phyloP scores from a whole-genome alignment of 495 filamentous ascomycete species.

The Thozetella sp. region DNA sequence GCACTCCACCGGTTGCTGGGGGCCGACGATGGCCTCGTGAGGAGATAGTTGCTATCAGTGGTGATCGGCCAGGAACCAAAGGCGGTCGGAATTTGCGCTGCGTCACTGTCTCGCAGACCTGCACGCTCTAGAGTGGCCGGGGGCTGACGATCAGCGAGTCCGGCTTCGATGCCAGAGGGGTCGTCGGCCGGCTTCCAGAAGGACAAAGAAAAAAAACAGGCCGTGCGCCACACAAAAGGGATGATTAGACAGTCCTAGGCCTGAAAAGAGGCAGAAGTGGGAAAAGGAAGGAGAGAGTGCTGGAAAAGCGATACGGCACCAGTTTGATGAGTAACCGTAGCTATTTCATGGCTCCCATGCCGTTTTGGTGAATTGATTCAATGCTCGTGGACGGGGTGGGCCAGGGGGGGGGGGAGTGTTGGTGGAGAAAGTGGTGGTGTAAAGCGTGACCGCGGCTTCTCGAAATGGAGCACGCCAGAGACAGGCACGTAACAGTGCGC shows the following conservation, averaged over 20 bases:
- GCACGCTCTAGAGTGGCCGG: background rate
- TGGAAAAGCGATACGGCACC: background rate
- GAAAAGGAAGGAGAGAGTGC: background rate
- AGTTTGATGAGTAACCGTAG: background rate
- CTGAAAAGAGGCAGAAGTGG: background rate
- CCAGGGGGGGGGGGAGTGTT: background rate
- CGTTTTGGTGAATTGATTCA: conserved; percentile 11
- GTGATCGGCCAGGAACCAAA: background rate
- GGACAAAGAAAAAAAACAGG: background rate
- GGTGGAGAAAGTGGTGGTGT: background rate
- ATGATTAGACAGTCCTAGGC: background rate
- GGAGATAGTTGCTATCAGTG: conserved; percentile 8
- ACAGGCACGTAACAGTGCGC: background rate
- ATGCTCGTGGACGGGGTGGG: background rate
- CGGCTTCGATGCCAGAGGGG: background rate
- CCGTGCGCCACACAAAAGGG: conserved; percentile 1
- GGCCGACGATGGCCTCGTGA: conserved; percentile 32
- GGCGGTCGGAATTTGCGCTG: background rate
- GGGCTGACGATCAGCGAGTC: background rate
- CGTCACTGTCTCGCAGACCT: background rate
- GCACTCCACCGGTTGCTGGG: too few species aligned
- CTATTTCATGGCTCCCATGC: conserved; percentile 3
- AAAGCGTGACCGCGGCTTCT: conserved; percentile 1
- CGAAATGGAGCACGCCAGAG: conserved; percentile 1
- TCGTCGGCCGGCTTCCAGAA: background rate